These are phyloP conservation scores for Deuterostichococcus epilithicus DNA, from an alignment of 139 green algal genomes.

Conservation along the genomic window DNA sequence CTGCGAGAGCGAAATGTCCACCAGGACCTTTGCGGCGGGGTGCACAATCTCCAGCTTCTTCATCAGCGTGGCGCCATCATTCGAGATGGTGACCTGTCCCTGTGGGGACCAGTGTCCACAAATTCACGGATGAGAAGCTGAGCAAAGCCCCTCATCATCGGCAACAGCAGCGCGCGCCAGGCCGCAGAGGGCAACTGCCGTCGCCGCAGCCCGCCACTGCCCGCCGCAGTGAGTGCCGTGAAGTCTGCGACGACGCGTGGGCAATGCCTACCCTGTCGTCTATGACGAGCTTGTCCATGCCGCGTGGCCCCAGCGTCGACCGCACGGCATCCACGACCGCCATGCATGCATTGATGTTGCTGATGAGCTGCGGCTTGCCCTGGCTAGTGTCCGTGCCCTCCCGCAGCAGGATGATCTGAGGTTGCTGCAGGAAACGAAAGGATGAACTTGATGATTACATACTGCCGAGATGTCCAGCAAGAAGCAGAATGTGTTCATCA, in stretches of 20 bases:
- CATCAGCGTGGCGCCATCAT: conserved; percentile 99
- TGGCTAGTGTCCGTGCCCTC: conserved; percentile 98
- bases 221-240: not conserved
- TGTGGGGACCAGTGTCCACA: conserved; percentile 22
- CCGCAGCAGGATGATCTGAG: conserved; percentile 98
- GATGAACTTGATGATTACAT: too few species aligned
- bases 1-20: conserved; percentile 94
- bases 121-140: not conserved
- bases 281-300: conserved; percentile 98
- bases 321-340: conserved; percentile 91
- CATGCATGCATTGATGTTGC: conserved; percentile 98
- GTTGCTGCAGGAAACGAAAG: conserved; percentile 73
- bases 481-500: too few species aligned
- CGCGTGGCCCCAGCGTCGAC: conserved; percentile 93
- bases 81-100: conserved; percentile 91
- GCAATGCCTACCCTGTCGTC: conserved; percentile 54
- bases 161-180: too few species aligned
- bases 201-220: not conserved
- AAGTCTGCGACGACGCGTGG: not conserved
- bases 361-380: conserved; percentile 93
- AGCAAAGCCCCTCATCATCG: not conserved
- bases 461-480: too few species aligned
- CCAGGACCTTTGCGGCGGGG: conserved; percentile 92
- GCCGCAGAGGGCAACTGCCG: too few species aligned
- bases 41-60: conserved; percentile 98